Conservation (phyloP, 805 yeast genomes). For the Teunomyces funiuensis region DNA sequence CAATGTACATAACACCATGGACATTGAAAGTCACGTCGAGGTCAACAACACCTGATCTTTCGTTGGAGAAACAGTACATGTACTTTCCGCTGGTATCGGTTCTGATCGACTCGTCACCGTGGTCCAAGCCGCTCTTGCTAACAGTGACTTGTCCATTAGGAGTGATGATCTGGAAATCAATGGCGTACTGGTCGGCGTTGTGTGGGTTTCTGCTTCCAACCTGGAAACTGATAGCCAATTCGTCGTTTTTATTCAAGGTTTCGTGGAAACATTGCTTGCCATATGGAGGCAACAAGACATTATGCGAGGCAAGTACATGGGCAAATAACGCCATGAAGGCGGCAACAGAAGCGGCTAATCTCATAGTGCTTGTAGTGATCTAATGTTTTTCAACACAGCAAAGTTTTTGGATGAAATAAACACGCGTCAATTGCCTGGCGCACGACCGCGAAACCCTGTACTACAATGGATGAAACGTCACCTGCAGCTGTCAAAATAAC, state of each 20-base stretch:
- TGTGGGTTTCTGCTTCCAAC: conserved; percentile 85
- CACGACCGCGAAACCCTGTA: too few relatives aligned
- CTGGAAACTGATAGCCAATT: conserved; percentile 84
- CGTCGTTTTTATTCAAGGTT: conserved; percentile 76
- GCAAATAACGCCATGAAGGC: conserved; percentile 5
- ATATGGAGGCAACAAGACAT: conserved; percentile 76
- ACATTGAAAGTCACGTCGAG: conserved; percentile 94
- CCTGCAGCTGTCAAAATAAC: too few relatives aligned
- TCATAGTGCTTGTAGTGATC: conserved; percentile 5
- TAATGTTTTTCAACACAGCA: not conserved
- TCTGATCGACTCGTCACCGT: conserved; percentile 73
- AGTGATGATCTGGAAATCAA: conserved; percentile 56
- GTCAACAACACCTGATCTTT: conserved; percentile 65
- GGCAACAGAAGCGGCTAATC: conserved; percentile 4
- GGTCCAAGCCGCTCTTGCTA: conserved; percentile 58
- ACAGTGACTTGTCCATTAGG: conserved; percentile 50
- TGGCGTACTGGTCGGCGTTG: conserved; percentile 60
- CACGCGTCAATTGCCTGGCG: conserved; percentile 2
- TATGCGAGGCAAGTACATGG: conserved; percentile 54
- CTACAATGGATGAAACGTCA: too few relatives aligned
- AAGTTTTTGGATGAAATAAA: conserved; percentile 1
- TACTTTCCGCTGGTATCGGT: conserved; percentile 73
- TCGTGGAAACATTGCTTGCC: conserved; percentile 91
- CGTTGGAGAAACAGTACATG: conserved; percentile 90
- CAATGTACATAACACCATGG: conserved; percentile 88